Evolutionary conservation across 768 basidiomycete genomes (phyloP), one percentile per base, ranked within the genome.

Genomic region (Agrocybe pediades): DNA sequence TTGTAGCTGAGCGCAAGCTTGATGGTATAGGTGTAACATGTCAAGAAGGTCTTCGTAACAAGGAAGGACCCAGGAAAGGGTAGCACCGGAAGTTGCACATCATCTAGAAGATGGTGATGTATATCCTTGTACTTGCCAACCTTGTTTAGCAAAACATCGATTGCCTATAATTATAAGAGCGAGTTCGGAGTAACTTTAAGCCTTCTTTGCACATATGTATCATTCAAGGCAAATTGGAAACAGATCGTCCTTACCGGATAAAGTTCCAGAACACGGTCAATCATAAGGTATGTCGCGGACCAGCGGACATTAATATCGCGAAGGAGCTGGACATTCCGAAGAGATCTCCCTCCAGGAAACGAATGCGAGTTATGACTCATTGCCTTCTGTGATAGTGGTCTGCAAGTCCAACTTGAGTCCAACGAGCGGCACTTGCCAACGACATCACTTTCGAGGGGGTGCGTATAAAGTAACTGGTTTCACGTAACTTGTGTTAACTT

Each of bases 211-310:
- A 61, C 54, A 9, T 56, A 45, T 20, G 49, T 56, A n/a, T 59
- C 67, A 9, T 15, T 58, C 55, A 15, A 65, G 65, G 15, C 66
- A n/a, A n/a, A n/a, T n/a, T n/a, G n/a, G n/a, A n/a, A n/a, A 64
- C 46, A 69, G 68, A 3, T 65, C 68, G 21, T 27, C 46, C 57
- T 9, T 53, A 66, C 62, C 15, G 56, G 61, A 23, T 63, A 64
- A 9, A 64, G 58, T 17, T 62, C 53, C 0, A 70, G 44, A 17
- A 64, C 51, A 2, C 64, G 57, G 29, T 68, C 66, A 54, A 69
- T 64, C 69, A 73, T 73, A 1, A 65, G 39, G 27, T 61, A 71
- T 2, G 59, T 70, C 19, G 71, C 67, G 3, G 71, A 72, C 71
- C 71, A 71, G 0, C 66, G 56, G 15, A 58, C 62, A 26, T 72